Evolutionary conservation across 345 rosid genomes (phyloP).

Genomic region (Eucalyptus curtisii): DNA sequence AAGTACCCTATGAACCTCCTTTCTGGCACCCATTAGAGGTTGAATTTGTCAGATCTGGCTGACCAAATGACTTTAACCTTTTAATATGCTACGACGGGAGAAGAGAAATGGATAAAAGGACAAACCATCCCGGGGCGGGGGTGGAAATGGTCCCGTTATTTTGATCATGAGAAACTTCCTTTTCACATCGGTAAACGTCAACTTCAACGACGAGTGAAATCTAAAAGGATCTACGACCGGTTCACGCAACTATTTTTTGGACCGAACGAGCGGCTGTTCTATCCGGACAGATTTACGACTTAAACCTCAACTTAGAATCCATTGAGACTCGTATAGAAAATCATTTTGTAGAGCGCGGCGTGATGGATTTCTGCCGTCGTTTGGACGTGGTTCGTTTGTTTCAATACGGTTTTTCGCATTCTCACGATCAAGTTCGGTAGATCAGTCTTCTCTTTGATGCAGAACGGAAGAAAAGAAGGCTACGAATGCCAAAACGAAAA

Average conservation of each 20-base stretch:
- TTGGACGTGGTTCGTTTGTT: neutral
- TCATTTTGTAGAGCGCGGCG: neutral
- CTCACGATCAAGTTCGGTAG: neutral
- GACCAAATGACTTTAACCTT: neutral
- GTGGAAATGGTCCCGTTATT: neutral
- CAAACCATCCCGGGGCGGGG: neutral
- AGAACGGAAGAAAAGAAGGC: neutral
- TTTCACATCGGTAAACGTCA: neutral
- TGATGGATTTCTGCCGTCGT: neutral
- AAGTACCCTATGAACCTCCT: neutral
- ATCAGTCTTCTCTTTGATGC: neutral
- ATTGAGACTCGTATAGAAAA: neutral
- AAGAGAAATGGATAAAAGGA: neutral
- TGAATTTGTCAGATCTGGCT: neutral
- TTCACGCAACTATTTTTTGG: neutral
- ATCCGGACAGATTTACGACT: neutral
- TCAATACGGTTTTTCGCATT: neutral
- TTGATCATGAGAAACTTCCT: neutral
- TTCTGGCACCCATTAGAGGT: neutral
- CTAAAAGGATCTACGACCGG: neutral
- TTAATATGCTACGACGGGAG: neutral
- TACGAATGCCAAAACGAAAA: neutral
- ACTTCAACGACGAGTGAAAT: neutral
- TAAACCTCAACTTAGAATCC: neutral
- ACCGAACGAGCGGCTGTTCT: neutral